Base-by-base conservation (phyloP, 306 rosid genomes). In the Benincasa hispida region DNA sequence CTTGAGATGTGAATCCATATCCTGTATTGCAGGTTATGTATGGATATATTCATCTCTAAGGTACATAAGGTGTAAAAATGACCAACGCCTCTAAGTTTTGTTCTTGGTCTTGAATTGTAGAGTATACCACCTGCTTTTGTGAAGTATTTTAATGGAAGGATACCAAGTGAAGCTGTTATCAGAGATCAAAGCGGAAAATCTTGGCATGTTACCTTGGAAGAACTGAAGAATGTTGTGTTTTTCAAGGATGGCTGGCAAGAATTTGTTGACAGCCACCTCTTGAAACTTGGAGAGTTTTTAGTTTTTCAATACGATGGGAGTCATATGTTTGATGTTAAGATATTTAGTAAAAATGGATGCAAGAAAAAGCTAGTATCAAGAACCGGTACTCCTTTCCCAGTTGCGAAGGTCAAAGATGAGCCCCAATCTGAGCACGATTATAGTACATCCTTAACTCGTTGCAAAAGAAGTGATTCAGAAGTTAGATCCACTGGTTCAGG, bases 101-200 rank as follows among this genome's bases (percentile, higher is more conserved):
- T 54, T 53, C 60, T 22, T 34, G 53, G 3, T 73, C 22, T 79
- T 35, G 8, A 10, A 27, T 72, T 73, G 54, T 72, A 74, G 82
- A 14, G 74, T 22, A 75, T 80, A 75, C 83, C 83, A 34, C 70
- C 57, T 27, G 83, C 83, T 39, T 80, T 80, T 80, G 55, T 80
- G 50, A 55, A 75, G 59, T 3, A 80, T 30, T 80, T 80, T 18
- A 75, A 54, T 54, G 72, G 76, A 68, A 32, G 3, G 22, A 12
- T 56, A 56, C 83, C 83, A 55, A 76, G 65, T 47, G 72, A 47
- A 51, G 72, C 76, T 39, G 27, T 42, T 30, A 25, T 76, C 48
- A 67, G 24, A 62, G 80, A 80, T 76, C 61, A 67, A 13, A 21
- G 70, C 10, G 72, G 76, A 56, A 67, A 54, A 51, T 67, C 73